Evolutionary conservation across 2,329 filamentous ascomycete species (phyloP).

Genomic region (Colletotrichum sp.): DNA sequence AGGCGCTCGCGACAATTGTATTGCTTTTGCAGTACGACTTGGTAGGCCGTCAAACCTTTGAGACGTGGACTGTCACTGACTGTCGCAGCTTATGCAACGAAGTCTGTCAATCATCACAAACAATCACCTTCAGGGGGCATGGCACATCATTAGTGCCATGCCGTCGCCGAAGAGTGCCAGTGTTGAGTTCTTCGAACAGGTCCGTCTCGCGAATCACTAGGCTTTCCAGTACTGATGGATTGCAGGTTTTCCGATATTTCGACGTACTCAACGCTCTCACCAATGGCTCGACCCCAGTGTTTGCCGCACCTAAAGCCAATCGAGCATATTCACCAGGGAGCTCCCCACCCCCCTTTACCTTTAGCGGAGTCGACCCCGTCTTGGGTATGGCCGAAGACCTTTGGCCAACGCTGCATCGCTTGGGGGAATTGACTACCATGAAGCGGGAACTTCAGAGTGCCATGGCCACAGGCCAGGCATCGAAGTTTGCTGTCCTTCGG

Average conservation of each 20-base stretch:
- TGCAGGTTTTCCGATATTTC: slow-evolving; percentile 19
- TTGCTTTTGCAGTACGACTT: slow-evolving; percentile 18
- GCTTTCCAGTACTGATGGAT: background rate
- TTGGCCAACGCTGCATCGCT: slow-evolving; percentile 13
- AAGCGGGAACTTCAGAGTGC: slow-evolving; percentile 11
- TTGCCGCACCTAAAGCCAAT: background rate
- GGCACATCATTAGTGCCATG: slow-evolving; percentile 9
- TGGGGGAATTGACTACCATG: slow-evolving; percentile 4
- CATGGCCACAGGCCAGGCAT: background rate
- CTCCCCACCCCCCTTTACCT: background rate
- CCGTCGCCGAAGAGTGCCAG: background rate
- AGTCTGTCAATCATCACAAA: background rate
- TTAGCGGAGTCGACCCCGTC: background rate
- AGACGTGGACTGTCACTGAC: background rate
- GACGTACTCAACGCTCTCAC: slow-evolving; percentile 18
- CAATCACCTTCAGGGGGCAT: slow-evolving; percentile 14
- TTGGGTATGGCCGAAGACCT: slow-evolving; percentile 17
- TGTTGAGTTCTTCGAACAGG: slow-evolving; percentile 16
- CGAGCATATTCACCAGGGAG: slow-evolving; percentile 1
- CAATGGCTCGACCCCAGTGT: background rate
- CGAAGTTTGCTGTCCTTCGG: slow-evolving; percentile 9
- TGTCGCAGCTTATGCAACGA: slow-evolving; percentile 6
- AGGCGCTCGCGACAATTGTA: slow-evolving; percentile 13
- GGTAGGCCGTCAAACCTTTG: background rate
- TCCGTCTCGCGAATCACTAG: background rate